Base-by-base conservation (phyloP, 1,139 yeast genomes). In the Pichia sp. region DNA sequence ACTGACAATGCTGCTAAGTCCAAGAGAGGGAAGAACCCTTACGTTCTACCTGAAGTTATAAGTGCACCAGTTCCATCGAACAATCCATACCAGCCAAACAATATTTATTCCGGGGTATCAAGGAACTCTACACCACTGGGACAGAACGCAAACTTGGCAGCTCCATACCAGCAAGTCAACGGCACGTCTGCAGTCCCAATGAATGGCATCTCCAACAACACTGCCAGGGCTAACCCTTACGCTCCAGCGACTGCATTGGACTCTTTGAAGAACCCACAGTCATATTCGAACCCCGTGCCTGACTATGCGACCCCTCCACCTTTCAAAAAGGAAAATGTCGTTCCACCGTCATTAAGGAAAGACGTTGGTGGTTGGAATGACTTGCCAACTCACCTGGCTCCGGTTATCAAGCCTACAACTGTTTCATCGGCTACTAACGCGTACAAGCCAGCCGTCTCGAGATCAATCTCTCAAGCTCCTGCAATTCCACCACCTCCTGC, bases 281-380 rank as follows among this genome's bases (percentile, higher is more conserved):
- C 63, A 25, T 37, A 25, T 12, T 19, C 47, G 3, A 23, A 8
- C 18, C 21, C 37, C 39, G 22, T 10, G 10, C n/a, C 41, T 13
- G 30, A 18, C 12, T 19, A 19, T 21, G 60, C 59, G 10, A 37
- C 46, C 25, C 44, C 43, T 48, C 69, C 70, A 26, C 72, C 43
- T n/a, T 10, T 36, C 4, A 44, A 44, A 7, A 60, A 58, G 41
- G 41, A 52, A 21, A 45, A 47, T 16, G 46, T 42, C 34, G 46
- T 43, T n/a, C 75, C 79, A 40, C 66, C 77, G 37, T 68, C 66
- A 50, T 63, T 73, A 10, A 79, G 75, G 61, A 79, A 76, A 62
- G 85, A 85, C 45, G 83, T 83, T 45, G 93, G 87, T 47, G 97
- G 97, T 3, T 91, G 97, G 97, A 91, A 91, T 65, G 97, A 91